Evolutionary conservation across 148 eudicot genomes (phyloP).

Genomic region (Fagopyrum tataricum): DNA sequence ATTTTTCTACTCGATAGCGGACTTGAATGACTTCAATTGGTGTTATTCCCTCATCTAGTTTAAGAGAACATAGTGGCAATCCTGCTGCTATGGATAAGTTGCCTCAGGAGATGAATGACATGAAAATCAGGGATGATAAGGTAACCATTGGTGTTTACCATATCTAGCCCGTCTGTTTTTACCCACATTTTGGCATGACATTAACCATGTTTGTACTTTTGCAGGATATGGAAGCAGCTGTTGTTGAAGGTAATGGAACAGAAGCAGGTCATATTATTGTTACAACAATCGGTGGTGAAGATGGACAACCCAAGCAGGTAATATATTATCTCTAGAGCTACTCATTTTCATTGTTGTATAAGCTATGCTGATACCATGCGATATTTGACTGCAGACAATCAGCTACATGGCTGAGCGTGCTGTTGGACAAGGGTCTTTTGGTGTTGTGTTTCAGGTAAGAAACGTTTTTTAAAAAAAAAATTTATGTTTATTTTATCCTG

Average conservation of each 20-base stretch:
- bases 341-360: background rate
- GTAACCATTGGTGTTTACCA: slow-evolving; percentile 16
- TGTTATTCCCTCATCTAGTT: slow-evolving; percentile 37
- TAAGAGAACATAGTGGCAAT: slow-evolving; percentile 37
- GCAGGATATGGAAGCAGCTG: slow-evolving; percentile 70
- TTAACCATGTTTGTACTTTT: background rate
- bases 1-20: background rate
- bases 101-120: slow-evolving; percentile 58
- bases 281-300: slow-evolving; percentile 69
- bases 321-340: background rate
- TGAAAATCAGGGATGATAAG: slow-evolving; percentile 72
- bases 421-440: slow-evolving; percentile 87
- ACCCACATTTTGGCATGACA: background rate
- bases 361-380: background rate
- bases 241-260: slow-evolving; percentile 72
- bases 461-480: too few relatives aligned
- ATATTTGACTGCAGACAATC: slow-evolving; percentile 39
- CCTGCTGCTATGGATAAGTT: slow-evolving; percentile 34
- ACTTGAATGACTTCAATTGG: slow-evolving; percentile 43
- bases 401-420: slow-evolving; percentile 91
- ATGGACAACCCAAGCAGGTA: slow-evolving; percentile 83
- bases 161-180: background rate
- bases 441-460: slow-evolving; percentile 79
- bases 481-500: too few relatives aligned
- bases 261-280: slow-evolving; percentile 84